Evolutionary conservation across 1,139 yeast genomes (phyloP), one percentile per base, ranked within the genome.

Genomic region (Zygosaccharomyces sapae): DNA sequence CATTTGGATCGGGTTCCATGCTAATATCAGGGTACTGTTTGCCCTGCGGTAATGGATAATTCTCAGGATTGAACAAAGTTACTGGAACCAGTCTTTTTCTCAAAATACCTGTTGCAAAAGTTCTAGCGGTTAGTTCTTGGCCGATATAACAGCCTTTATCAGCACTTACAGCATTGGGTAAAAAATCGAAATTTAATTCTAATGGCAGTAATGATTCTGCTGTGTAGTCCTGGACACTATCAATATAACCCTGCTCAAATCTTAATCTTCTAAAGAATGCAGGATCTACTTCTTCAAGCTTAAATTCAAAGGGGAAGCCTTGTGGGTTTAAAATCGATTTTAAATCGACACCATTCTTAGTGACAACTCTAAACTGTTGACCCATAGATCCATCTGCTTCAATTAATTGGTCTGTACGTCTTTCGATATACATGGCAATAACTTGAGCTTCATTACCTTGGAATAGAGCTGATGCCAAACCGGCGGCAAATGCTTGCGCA

Each of bases 101-200:
- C 10, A 90, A 79, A 2, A 83, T 79, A 1, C 97, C 96, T 40
- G 84, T 82, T 51, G 87, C 88, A 62, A 76, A 83, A 0, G 97
- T 86, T 58, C 98, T 76, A 18, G 90, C 88, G 0, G 97, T 90
- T 46, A 92, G 72, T 64, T 92, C 99, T 66, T 92, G 98, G 0
- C 99, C 99, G 18, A 88, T 83, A 59, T 92, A 92, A 65, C 99
- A 92, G 2, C 99, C 99, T 65, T 92, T 92, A 56, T 89, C 70
- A 45, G 84, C 77, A 46, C 92, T 87, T 13, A 90, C 76, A 1
- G 96, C 95, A 55, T 86, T 84, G 70, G 80, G 79, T 58, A 77
- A 81, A 41, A 53, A 58, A 66, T 94, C 98, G 54, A 90, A 70
- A 63, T 88, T 87, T 50, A 80, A 74, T 58, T 94, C 98, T 56